Evolutionary conservation across 208 protist species (phyloP).

Genomic region (Polymyxa betae): DNA sequence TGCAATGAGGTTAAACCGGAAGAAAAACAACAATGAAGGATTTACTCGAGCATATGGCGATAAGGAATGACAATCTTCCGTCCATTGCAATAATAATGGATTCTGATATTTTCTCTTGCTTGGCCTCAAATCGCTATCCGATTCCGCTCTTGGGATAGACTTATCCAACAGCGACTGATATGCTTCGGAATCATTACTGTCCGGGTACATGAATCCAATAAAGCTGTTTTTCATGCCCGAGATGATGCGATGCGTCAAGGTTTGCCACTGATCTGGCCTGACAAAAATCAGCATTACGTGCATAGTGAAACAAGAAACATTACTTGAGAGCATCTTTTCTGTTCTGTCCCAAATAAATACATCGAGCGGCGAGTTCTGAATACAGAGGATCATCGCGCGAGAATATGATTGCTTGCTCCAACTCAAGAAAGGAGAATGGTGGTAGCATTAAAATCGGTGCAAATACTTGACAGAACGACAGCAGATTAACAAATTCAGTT

Average conservation of each 20-base stretch:
- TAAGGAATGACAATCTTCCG: neutral
- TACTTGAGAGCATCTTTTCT: conserved; percentile 16
- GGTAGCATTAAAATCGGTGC: conserved; percentile 1
- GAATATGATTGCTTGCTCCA: conserved; percentile 46
- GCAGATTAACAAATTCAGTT: neutral
- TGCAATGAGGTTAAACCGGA: neutral
- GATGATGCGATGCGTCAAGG: neutral
- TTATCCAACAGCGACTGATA: conserved; percentile 37
- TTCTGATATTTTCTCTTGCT: neutral
- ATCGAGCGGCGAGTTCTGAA: neutral
- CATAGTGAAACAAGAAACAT: too few species aligned
- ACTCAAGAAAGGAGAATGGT: conserved; percentile 36
- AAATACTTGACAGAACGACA: conserved; percentile 52
- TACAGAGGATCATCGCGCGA: conserved; percentile 17
- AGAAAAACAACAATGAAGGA: neutral
- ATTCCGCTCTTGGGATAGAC: neutral
- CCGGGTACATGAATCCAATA: neutral
- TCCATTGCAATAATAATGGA: neutral
- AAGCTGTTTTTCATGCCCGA: neutral
- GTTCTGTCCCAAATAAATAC: conserved; percentile 36
- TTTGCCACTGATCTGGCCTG: conserved; percentile 41
- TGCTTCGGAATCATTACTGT: neutral
- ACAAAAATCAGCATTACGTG: too few species aligned
- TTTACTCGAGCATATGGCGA: conserved; percentile 1
- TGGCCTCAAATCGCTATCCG: neutral